Evolutionary conservation across 169 alveolate species (phyloP).

Genomic region (Plasmodium blacklocki): DNA sequence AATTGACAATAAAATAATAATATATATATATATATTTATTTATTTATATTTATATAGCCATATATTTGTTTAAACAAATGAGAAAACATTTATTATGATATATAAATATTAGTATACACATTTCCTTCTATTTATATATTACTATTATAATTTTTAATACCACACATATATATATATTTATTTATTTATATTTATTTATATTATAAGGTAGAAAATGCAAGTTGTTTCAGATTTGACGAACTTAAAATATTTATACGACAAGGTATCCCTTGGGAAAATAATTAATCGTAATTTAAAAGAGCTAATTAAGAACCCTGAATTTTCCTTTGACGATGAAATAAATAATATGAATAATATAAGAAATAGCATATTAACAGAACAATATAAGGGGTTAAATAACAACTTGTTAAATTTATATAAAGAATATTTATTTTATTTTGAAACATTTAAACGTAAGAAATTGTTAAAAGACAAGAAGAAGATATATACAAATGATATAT

Average conservation of each 20-base stretch:
- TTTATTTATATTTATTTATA: not conserved
- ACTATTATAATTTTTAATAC: not conserved
- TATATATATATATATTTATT: too few relatives aligned
- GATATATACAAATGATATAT: constrained; percentile 41
- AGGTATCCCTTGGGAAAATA: constrained; percentile 32
- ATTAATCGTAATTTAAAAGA: constrained; percentile 30
- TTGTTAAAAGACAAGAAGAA: constrained; percentile 31
- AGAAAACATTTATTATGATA: too few relatives aligned
- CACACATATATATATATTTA: constrained; percentile 7
- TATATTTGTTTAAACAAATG: too few relatives aligned
- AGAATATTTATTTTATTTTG: constrained; percentile 75
- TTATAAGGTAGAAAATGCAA: constrained; percentile 17
- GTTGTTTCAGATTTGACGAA: constrained; percentile 52
- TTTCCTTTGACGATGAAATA: constrained; percentile 44
- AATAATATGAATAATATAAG: constrained; percentile 15
- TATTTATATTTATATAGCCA: too few relatives aligned
- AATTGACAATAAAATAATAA: too few relatives aligned
- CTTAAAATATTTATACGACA: constrained; percentile 52
- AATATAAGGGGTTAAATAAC: constrained; percentile 8
- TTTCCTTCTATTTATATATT: too few relatives aligned
- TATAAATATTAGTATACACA: too few relatives aligned
- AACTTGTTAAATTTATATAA: constrained; percentile 56
- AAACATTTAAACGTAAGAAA: constrained; percentile 40
- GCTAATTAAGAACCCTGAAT: not conserved
- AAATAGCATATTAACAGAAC: constrained; percentile 25